These are phyloP conservation scores for Botrytis medusae DNA, from an alignment of 2,329 filamentous ascomycete species.

Conservation along the genomic window DNA sequence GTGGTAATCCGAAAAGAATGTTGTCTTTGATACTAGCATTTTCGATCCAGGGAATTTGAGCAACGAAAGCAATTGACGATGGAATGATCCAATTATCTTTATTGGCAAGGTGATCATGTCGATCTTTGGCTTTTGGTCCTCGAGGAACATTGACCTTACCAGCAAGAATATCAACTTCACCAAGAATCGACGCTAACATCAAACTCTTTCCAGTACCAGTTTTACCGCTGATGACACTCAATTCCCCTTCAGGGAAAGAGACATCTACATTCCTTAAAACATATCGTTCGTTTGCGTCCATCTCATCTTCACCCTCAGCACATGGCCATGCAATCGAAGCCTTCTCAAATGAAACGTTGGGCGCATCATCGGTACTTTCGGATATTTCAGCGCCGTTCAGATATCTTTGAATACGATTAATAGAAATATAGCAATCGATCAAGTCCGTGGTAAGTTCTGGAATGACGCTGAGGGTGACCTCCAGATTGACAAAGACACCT, in stretches of 20 bases:
- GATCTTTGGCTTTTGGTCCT: constrained; percentile 51
- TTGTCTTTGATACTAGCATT: constrained; percentile 78
- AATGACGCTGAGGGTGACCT: constrained; percentile 67
- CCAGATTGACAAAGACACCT: constrained; percentile 71
- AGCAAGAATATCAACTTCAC: constrained; percentile 68
- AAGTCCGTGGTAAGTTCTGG: constrained; percentile 71
- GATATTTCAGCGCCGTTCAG: constrained; percentile 64
- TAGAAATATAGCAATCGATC: constrained; percentile 71
- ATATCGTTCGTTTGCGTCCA: constrained; percentile 60
- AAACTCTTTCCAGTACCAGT: constrained; percentile 79
- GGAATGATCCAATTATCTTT: constrained; percentile 66
- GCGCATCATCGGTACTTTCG: constrained; percentile 53
- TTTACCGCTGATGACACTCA: constrained; percentile 74
- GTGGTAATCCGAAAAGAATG: constrained; percentile 73
- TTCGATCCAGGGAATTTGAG: constrained; percentile 80
- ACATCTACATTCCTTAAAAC: constrained; percentile 63
- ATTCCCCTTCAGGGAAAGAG: constrained; percentile 64
- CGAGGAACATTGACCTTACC: constrained; percentile 59
- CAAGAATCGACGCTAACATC: constrained; percentile 70
- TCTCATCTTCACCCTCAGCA: constrained; percentile 58
- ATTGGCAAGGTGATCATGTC: constrained; percentile 62
- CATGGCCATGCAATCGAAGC: constrained; percentile 74
- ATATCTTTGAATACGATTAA: constrained; percentile 70
- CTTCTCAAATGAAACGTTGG: constrained; percentile 63
- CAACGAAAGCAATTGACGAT: constrained; percentile 69